phyloP scores from a whole-genome alignment of 2,329 filamentous ascomycete species.

The Nannizzia gypsea region DNA sequence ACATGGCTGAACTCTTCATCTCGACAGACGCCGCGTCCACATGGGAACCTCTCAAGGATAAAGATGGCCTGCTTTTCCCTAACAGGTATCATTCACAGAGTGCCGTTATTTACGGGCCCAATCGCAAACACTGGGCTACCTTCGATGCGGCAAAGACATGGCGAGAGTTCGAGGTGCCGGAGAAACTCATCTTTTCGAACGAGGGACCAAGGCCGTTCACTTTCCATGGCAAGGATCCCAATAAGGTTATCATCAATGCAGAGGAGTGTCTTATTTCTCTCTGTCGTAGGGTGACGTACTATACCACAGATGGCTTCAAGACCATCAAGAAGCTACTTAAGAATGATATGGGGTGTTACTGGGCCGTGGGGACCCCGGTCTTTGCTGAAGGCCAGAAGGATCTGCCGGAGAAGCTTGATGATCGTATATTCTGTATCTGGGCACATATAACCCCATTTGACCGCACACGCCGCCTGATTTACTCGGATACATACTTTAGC shows the following conservation, averaged over 20 bases:
- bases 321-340: slow-evolving; percentile 52
- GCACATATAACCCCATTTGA: slow-evolving; percentile 27
- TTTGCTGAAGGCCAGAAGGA: slow-evolving; percentile 47
- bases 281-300: slow-evolving; percentile 50
- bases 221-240: slow-evolving; percentile 73
- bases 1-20: slow-evolving; percentile 56
- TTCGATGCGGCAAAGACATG: slow-evolving; percentile 72
- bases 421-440: slow-evolving; percentile 64
- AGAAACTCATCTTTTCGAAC: slow-evolving; percentile 13
- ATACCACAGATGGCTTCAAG: slow-evolving; percentile 79
- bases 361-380: slow-evolving; percentile 64
- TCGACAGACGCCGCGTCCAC: slow-evolving; percentile 68
- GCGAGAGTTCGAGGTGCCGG: slow-evolving; percentile 55
- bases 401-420: slow-evolving; percentile 50
- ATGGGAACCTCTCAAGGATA: slow-evolving; percentile 50
- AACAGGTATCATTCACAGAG: slow-evolving; percentile 68
- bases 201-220: slow-evolving; percentile 47
- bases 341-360: slow-evolving; percentile 66
- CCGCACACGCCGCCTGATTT: slow-evolving; percentile 57
- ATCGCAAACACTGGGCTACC: slow-evolving; percentile 67
- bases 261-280: slow-evolving; percentile 57
- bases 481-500: slow-evolving; percentile 74
- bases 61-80: slow-evolving; percentile 52
- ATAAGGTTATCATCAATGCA: slow-evolving; percentile 70
- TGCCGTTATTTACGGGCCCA: slow-evolving; percentile 65